These are phyloP conservation scores for Aureobasidium sp. DNA, from an alignment of 2,329 filamentous ascomycete genomes.

Conservation along the genomic window DNA sequence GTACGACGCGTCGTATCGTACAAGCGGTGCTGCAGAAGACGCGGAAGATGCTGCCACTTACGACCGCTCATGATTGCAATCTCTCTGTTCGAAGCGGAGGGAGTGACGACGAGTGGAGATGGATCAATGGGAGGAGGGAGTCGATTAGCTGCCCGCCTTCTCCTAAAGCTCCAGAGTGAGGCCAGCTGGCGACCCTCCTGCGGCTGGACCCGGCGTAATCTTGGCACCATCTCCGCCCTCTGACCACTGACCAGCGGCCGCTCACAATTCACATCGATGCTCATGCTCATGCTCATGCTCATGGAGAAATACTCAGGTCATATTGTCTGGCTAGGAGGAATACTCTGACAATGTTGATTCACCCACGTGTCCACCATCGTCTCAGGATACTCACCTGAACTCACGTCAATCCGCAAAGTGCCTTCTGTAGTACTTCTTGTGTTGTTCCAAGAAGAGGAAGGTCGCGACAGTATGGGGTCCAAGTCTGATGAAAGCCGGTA, in stretches of 20 bases:
- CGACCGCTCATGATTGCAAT: conserved; percentile 49
- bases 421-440: conserved; percentile 67
- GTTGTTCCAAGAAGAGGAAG: conserved; percentile 78
- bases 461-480: conserved; percentile 78
- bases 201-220: conserved; percentile 13
- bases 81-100: conserved; percentile 17
- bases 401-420: background rate
- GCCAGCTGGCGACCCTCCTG: conserved; percentile 4
- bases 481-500: conserved; percentile 64
- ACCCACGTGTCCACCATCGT: background rate
- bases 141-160: conserved; percentile 4
- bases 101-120: conserved; percentile 12
- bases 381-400: background rate
- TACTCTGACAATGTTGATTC: background rate
- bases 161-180: conserved; percentile 18
- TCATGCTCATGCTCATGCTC: background rate
- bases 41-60: conserved; percentile 37
- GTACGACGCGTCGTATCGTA: background rate
- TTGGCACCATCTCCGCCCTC: conserved; percentile 15
- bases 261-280: background rate
- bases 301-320: background rate
- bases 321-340: background rate
- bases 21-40: background rate
- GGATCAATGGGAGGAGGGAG: conserved; percentile 17
- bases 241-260: too few relatives aligned